These are phyloP conservation scores for Rhododendron henanense DNA, from an alignment of 148 eudicot species.

Conservation along the genomic window DNA sequence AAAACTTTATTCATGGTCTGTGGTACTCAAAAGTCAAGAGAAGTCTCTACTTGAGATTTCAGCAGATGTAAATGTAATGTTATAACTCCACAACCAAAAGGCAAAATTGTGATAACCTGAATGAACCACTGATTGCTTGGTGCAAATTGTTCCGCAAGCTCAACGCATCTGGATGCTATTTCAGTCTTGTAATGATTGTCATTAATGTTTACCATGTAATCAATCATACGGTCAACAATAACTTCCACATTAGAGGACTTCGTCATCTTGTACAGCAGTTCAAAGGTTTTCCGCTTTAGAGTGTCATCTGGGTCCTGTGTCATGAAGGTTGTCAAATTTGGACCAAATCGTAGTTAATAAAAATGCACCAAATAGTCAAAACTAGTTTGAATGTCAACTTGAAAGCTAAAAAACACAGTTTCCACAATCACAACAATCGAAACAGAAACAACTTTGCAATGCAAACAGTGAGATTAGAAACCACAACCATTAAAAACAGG, in stretches of 20 bases:
- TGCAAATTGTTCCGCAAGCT: slow-evolving; percentile 98
- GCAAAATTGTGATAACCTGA: slow-evolving; percentile 44
- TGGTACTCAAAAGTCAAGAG: slow-evolving; percentile 17
- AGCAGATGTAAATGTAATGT: background rate
- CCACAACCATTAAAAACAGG: background rate
- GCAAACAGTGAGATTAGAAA: background rate
- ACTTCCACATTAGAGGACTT: slow-evolving; percentile 96
- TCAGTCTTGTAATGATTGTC: slow-evolving; percentile 97
- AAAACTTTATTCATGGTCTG: slow-evolving; percentile 99
- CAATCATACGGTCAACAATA: slow-evolving; percentile 95
- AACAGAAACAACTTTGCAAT: background rate
- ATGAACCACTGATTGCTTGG: slow-evolving; percentile 99
- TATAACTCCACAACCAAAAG: background rate
- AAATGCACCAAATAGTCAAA: background rate
- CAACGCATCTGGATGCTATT: slow-evolving; percentile 95
- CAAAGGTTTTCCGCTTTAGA: slow-evolving; percentile 95
- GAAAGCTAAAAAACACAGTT: background rate
- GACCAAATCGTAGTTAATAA: background rate
- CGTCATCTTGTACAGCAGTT: slow-evolving; percentile 91
- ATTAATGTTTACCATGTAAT: slow-evolving; percentile 82
- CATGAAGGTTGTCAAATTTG: slow-evolving; percentile 19
- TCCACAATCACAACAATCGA: background rate
- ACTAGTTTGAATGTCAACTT: background rate
- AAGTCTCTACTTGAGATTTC: background rate
- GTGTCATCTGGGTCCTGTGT: slow-evolving; percentile 98